Evolutionary conservation across 176 grass and related monocot genomes (phyloP).

Genomic region (Avena sativa): DNA sequence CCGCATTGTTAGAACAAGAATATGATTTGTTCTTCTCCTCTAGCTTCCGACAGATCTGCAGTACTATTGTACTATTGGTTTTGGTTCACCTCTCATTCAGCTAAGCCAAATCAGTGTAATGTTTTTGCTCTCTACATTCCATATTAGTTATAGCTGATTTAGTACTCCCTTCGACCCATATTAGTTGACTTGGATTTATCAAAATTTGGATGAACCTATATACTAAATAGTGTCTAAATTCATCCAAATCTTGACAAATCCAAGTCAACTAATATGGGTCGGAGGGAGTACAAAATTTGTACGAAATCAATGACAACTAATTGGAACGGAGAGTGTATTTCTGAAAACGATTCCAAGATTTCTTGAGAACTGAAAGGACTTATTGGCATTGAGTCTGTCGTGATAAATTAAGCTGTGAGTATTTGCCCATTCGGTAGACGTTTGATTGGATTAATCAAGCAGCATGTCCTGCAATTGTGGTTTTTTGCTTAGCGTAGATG

Average conservation of each 20-base stretch:
- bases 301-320: no score
- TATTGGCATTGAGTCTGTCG: not conserved
- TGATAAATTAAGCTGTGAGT: not conserved
- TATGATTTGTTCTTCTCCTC: not conserved
- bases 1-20: not conserved
- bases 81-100: not conserved
- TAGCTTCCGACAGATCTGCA: not conserved
- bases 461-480: not conserved
- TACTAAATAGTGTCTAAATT: no score
- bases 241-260: no score
- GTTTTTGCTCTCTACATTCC: not conserved
- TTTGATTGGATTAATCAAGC: not conserved
- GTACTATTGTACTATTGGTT: not conserved
- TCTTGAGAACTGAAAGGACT: not conserved
- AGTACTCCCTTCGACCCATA: no score
- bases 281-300: no score
- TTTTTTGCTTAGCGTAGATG: not conserved
- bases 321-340: not conserved
- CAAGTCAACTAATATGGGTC: no score
- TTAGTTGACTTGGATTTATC: no score
- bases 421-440: not conserved
- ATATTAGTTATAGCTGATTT: no score
- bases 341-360: not conserved
- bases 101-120: not conserved
- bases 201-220: no score